phyloP scores from a whole-genome alignment of 495 filamentous ascomycete genomes.

The Podospora australis region DNA sequence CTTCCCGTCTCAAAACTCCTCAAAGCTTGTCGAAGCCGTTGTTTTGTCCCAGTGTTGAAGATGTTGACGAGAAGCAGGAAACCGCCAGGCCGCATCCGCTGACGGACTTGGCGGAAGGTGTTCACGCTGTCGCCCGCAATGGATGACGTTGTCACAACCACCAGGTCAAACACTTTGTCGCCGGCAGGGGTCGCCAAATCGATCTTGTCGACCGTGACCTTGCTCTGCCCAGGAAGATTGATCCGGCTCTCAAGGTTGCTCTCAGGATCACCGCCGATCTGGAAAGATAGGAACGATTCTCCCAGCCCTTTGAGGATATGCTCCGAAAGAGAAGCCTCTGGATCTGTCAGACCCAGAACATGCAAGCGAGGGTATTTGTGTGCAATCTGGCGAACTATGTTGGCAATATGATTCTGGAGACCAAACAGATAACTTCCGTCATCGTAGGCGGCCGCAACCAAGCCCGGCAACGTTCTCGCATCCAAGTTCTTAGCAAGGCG shows the following conservation, averaged over 20 bases:
- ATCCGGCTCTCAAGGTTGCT: slow-evolving; percentile 13
- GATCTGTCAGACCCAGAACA: slow-evolving; percentile 32
- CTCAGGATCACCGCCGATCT: slow-evolving; percentile 15
- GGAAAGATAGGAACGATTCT: slow-evolving; percentile 28
- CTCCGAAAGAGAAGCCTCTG: slow-evolving; percentile 21
- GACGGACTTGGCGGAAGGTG: slow-evolving; percentile 12
- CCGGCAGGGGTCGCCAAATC: slow-evolving; percentile 16
- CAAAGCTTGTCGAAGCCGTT: slow-evolving; percentile 9
- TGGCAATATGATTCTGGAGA: slow-evolving; percentile 30
- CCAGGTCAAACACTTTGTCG: slow-evolving; percentile 28
- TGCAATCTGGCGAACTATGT: slow-evolving; percentile 32
- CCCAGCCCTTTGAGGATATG: slow-evolving; percentile 28
- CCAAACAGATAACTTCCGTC: slow-evolving; percentile 24
- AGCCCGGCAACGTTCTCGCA: slow-evolving; percentile 14
- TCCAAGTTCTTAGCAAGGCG: slow-evolving; percentile 19
- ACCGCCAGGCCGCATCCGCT: slow-evolving; percentile 34
- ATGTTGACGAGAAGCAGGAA: slow-evolving; percentile 35
- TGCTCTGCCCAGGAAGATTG: slow-evolving; percentile 6
- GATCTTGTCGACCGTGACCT: slow-evolving; percentile 18
- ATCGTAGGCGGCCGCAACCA: slow-evolving; percentile 21
- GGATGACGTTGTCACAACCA: slow-evolving; percentile 29
- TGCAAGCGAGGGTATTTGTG: slow-evolving; percentile 39
- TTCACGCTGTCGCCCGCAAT: slow-evolving; percentile 12
- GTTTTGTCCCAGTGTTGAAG: slow-evolving; percentile 12
- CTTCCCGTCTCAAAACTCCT: too few species aligned